These are phyloP conservation scores for Cystobasidium sp. DNA, from an alignment of 1,284 basidiomycete species.

Conservation along the genomic window DNA sequence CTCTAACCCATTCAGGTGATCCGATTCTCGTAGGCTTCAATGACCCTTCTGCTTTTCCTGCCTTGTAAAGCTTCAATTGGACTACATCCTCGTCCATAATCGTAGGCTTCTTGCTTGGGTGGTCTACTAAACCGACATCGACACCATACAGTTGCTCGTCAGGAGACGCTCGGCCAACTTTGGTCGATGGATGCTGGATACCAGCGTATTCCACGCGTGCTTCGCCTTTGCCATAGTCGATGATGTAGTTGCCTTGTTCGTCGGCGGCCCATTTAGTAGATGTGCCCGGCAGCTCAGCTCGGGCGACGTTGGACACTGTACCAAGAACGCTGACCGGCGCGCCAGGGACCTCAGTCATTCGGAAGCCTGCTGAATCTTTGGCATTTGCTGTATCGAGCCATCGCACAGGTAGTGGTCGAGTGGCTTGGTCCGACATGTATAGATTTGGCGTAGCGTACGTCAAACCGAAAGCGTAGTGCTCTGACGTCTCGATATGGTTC, in stretches of 20 bases:
- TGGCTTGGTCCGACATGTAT: constrained; percentile 31
- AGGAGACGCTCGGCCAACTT: not conserved
- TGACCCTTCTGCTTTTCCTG: too few relatives aligned
- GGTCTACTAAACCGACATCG: constrained; percentile 2
- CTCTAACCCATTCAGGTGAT: too few relatives aligned
- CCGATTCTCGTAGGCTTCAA: too few relatives aligned
- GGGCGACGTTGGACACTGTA: not conserved
- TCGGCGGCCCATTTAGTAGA: not conserved
- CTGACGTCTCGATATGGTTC: not conserved
- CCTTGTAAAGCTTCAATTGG: too few relatives aligned
- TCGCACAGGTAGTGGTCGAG: constrained; percentile 6
- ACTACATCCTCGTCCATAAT: too few relatives aligned
- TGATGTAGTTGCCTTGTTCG: not conserved
- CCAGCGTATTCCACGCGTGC: constrained; percentile 5
- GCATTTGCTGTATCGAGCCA: not conserved
- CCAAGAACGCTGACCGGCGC: not conserved
- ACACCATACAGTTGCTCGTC: constrained; percentile 8
- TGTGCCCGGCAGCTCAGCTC: not conserved
- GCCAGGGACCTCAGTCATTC: not conserved
- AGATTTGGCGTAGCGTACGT: constrained; percentile 37
- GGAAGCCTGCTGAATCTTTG: not conserved
- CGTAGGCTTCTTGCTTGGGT: not conserved
- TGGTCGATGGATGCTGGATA: not conserved
- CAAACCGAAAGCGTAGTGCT: constrained; percentile 27
- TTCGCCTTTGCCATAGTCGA: not conserved